These are phyloP conservation scores for Turnera subulata DNA, from an alignment of 345 rosid genomes.

Conservation along the genomic window DNA sequence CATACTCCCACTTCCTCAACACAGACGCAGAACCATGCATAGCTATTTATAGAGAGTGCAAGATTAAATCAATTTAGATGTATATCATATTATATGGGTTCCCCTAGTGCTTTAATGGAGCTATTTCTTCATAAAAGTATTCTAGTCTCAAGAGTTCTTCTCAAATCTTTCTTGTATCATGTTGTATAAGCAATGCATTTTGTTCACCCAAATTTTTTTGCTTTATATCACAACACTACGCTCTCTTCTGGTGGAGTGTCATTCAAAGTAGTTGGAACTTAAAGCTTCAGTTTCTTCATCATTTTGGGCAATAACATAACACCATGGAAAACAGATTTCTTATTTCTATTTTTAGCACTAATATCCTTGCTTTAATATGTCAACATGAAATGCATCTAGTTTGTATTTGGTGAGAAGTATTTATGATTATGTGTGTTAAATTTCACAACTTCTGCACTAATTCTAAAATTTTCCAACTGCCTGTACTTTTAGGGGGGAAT, in stretches of 20 bases:
- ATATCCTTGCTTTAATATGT: background rate
- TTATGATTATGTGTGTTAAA: background rate
- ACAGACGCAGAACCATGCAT: conserved; percentile 71
- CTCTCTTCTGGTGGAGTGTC: background rate
- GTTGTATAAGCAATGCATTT: too few species aligned
- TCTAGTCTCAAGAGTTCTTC: background rate
- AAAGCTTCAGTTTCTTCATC: background rate
- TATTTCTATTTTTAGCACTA: background rate
- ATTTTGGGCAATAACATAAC: background rate
- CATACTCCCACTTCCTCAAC: too few species aligned
- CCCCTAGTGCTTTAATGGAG: too few species aligned
- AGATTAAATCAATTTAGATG: too few species aligned
- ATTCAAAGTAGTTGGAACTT: background rate
- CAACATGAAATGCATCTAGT: background rate
- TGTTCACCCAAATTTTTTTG: too few species aligned
- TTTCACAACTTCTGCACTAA: background rate
- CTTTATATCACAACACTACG: too few species aligned
- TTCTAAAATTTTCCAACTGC: background rate
- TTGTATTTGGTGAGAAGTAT: background rate
- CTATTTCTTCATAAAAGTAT: too few species aligned
- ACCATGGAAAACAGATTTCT: too few species aligned
- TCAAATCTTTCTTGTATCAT: too few species aligned
- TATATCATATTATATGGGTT: too few species aligned
- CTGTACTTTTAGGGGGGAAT: conserved; percentile 15
- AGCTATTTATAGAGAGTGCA: background rate